Base-by-base conservation (phyloP, 768 basidiomycete genomes). In the Russula foetens region DNA sequence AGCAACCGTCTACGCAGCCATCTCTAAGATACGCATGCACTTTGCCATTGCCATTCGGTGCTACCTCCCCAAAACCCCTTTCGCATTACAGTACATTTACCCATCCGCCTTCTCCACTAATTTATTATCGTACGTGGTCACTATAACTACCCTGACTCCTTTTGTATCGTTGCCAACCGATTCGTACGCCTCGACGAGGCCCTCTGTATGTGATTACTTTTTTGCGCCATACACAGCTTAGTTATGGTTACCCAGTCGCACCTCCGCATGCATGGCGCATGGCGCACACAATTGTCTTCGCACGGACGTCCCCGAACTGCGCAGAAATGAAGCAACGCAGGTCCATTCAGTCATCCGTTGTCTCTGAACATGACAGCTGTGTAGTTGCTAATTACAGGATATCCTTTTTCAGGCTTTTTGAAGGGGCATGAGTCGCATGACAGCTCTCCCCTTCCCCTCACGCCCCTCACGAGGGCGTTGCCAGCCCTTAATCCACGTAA, bases 121-220 rank as follows among this genome's bases (percentile, higher is more conserved):
- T 62, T 56, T 38, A 56, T 38, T 61, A 41, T 47, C 23, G 38
- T 48, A 52, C 45, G 8, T 48, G 39, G 56, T 62, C 55, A 51
- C 61, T 62, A 58, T 62, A 57, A 58, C 61, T 62, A 62, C 61
- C 44, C 46, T 17, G 44, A 35, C 55, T 31, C 24, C 28, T 56
- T 61, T 62, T 62, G 60, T 62, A 62, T 62, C 45, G 61, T 57
- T 52, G 56, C 50, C 50, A 41, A 52, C 56, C 35, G 50, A 45
- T 56, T 56, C 12, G 21, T 24, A 19, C 21, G 35, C 5, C 50
- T 52, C 43, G 51, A 39, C 14, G 41, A 52, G 43, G 33, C 29
- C 17, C 17, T 31, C 39, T 60, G 45, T 56, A 57, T 61, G 43
- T 52, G 33, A 62, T 41, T 52, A 33, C 17, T 24, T 41, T 35